Conservation (phyloP, 495 filamentous ascomycete genomes). For the Platismatia glauca region DNA sequence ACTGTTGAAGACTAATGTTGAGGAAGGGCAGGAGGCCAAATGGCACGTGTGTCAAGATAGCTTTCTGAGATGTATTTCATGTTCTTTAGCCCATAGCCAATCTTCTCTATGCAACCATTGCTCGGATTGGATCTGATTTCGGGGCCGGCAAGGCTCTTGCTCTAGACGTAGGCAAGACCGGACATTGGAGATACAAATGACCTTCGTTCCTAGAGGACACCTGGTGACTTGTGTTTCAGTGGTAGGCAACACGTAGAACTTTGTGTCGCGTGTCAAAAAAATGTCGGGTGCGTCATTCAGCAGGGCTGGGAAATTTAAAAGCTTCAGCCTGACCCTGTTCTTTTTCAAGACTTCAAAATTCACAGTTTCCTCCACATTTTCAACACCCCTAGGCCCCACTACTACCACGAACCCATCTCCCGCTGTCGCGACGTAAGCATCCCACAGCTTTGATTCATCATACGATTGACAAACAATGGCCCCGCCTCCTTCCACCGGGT, state of each 20-base stretch:
- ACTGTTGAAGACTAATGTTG: conserved; percentile 18
- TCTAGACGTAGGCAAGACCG: too few relatives aligned
- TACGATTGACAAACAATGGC: conserved; percentile 47
- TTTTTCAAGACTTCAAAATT: too few relatives aligned
- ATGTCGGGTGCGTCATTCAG: neutral
- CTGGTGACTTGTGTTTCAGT: neutral
- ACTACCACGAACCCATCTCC: neutral
- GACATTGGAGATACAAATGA: too few relatives aligned
- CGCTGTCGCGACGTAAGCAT: neutral
- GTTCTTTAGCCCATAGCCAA: conserved; percentile 7
- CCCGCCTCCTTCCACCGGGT: conserved; percentile 48
- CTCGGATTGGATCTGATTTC: neutral
- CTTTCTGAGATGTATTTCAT: conserved; percentile 15
- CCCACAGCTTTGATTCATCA: neutral
- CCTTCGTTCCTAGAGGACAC: neutral
- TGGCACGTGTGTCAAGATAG: conserved; percentile 12
- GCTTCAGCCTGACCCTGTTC: conserved; percentile 5
- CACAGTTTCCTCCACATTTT: neutral
- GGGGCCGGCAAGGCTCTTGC: too few relatives aligned
- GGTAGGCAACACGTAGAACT: neutral
- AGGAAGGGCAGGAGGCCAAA: conserved; percentile 7
- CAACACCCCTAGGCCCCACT: neutral
- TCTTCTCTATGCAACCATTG: neutral
- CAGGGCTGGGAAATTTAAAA: conserved; percentile 1
- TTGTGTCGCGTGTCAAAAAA: conserved; percentile 1